These are phyloP conservation scores for Termitomyces sp. DNA, from an alignment of 768 basidiomycete species.

Conservation along the genomic window DNA sequence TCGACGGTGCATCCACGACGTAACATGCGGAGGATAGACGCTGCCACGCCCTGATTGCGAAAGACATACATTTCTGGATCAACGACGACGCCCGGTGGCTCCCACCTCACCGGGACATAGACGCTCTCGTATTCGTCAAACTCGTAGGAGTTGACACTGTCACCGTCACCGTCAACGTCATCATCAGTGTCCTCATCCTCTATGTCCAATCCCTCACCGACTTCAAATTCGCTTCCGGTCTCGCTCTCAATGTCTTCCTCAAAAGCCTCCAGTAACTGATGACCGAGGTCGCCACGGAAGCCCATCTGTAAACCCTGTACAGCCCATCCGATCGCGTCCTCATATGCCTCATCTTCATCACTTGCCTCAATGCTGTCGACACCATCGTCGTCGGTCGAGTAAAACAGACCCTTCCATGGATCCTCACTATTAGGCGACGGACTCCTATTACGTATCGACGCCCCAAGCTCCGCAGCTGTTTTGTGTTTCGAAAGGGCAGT, in stretches of 20 bases:
- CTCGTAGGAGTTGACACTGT: conserved; percentile 15
- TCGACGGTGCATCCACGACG: conserved; percentile 58
- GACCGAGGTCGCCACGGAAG: conserved; percentile 1
- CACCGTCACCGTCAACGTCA: conserved; percentile 13
- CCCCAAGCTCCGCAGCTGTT: not conserved
- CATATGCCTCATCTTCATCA: conserved; percentile 23
- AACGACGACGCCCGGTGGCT: conserved; percentile 47
- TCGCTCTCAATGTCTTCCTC: conserved; percentile 8
- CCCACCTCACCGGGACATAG: conserved; percentile 54
- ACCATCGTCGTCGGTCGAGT: conserved; percentile 19
- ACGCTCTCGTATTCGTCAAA: conserved; percentile 19
- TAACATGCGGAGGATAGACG: conserved; percentile 35
- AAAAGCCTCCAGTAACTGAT: conserved; percentile 2
- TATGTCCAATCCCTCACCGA: conserved; percentile 27
- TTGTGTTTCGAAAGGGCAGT: conserved; percentile 41
- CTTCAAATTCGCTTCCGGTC: conserved; percentile 25
- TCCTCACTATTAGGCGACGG: conserved; percentile 38
- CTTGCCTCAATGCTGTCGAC: conserved; percentile 22
- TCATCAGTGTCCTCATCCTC: conserved; percentile 33
- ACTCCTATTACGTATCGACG: conserved; percentile 2
- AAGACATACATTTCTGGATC: conserved; percentile 20
- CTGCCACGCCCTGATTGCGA: conserved; percentile 24
- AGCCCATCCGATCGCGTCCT: conserved; percentile 29
- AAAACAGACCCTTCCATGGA: conserved; percentile 10
- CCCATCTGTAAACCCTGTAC: conserved; percentile 17